Evolutionary conservation across 495 filamentous ascomycete species (phyloP), one percentile per base, ranked within the genome.

Genomic region (Elasticomyces elasticus): DNA sequence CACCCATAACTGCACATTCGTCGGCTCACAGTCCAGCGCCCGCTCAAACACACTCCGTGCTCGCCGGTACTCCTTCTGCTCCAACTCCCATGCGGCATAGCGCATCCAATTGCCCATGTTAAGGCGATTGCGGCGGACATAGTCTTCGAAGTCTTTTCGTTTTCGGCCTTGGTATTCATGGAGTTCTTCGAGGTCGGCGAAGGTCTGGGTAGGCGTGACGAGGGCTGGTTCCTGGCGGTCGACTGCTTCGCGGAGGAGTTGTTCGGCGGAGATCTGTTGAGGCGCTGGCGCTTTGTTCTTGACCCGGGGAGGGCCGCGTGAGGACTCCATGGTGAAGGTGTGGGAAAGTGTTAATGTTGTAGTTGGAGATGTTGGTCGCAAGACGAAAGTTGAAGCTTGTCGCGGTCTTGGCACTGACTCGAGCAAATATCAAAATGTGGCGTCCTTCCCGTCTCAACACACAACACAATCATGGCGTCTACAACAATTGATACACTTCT

Each of bases 51-150:
- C 84, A 40, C 85, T 91, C n/a, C 92, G 82, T 19, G 94, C 92
- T 31, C 92, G 81, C n/a, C 84, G 84, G 69, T 86, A 96, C 72
- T 98, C 92, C 68, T 97, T 98, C 70, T 98, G 92, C 68, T 98
- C 92, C 28, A 98, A 75, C 68, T 98, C 92, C 89, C 89, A 98
- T 55, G 85, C 81, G 33, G 92, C 92, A 75, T 98, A 98, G 59
- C 88, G 84, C 81, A 94, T 89, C 92, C 92, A 98, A 67, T 98
- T 97, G 70, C 92, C 92, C 78, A 96, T 89, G 59, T 95, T 95
- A 63, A 97, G 77, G 61, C 90, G 72, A 65, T 97, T 96, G 48
- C 94, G 86, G 54, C 87, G 84, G 46, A 96, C 87, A 86, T 95
- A 97, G 76, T 95, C 86, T 68, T 98, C 92, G 63, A 94, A 98